A percentile compares a stretch with the other conserved stretches of the same genome.
These are phyloP conservation scores for Trichoderma orchidacearum DNA, from an alignment of 495 filamentous ascomycete species.

Conservation along the genomic window DNA sequence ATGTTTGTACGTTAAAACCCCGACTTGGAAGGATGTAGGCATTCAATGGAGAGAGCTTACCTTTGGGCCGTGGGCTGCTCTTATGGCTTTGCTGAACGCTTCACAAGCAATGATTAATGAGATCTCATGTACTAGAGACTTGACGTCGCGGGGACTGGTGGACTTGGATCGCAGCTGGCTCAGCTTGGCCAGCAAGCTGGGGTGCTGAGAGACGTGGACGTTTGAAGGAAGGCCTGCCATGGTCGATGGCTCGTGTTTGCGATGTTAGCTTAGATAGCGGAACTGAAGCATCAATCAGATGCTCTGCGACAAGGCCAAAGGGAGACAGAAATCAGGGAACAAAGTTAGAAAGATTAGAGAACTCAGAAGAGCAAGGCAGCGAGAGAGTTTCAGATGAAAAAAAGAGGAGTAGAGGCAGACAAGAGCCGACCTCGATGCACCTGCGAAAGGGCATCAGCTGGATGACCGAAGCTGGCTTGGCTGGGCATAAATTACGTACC, in stretches of 20 bases:
- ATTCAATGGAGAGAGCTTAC: constrained; percentile 17
- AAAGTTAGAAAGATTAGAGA: constrained; percentile 1
- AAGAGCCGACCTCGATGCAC: neutral
- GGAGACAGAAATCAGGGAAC: neutral
- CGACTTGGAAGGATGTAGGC: neutral
- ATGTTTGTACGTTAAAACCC: neutral
- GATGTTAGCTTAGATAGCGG: constrained; percentile 2
- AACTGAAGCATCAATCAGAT: neutral
- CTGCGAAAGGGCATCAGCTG: no score
- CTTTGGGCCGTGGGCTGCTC: constrained; percentile 25
- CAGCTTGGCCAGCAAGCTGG: constrained; percentile 78
- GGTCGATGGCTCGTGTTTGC: neutral
- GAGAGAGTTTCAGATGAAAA: neutral
- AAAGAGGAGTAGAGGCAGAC: neutral
- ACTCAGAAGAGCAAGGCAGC: neutral
- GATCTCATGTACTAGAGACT: constrained; percentile 73
- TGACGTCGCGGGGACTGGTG: constrained; percentile 62
- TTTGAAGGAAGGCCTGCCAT: constrained; percentile 43
- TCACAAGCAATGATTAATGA: constrained; percentile 69
- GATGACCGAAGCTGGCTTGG: neutral
- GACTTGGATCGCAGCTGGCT: constrained; percentile 66
- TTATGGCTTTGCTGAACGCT: constrained; percentile 57
- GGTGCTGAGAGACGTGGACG: constrained; percentile 74
- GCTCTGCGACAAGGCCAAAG: neutral
- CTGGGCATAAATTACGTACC: neutral